Evolutionary conservation across 1,284 basidiomycete species (phyloP), one percentile per base, ranked within the genome.

Genomic region (Athelia psychrophila): DNA sequence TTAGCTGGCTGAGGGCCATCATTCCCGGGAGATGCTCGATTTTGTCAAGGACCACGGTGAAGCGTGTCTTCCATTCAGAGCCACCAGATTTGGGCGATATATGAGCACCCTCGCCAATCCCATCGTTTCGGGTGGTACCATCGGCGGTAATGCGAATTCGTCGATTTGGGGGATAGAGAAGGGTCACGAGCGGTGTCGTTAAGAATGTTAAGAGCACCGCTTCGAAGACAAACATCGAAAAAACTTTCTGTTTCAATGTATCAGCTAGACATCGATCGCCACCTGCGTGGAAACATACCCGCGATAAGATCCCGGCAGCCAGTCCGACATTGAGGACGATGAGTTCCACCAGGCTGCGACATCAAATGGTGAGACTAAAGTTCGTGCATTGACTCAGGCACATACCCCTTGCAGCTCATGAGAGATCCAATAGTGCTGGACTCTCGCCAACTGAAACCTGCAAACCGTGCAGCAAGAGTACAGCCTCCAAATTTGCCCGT

Each of bases 291-390:
- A 56, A 25, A 53, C 25, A 48, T 3, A 77, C 77, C 52, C 67
- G 77, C 32, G 90, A 84, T 49, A 99, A 78, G 59, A 98, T 95
- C 0, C 80, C 79, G 0, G 95, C 95, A 6, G 78, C 72, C 8
- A 95, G 76, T 36, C 95, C 96, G 59, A 98, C 91, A 63, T 99
- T 98, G 60, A 98, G 84, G 10, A 98, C 95, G 60, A 98, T 97
- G 49, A 97, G 78, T 65, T 95, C 92, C 4, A 93, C 91, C 10
- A 94, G 76, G 56, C 89, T 90, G 58, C 6, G n/a, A 20, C 25
- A 46, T 46, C 24, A 27, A 5, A 42, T 42, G 22, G n/a, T 18
- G 25, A 47, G 25, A 40, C 3, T 3, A 20, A 20, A 15, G 30
- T 51, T 24, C 20, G 23, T 53, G 50, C 52, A 9, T 42, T 51